Conservation (phyloP, 805 yeast species). For the Ogataea nakhonphanomensis region DNA sequence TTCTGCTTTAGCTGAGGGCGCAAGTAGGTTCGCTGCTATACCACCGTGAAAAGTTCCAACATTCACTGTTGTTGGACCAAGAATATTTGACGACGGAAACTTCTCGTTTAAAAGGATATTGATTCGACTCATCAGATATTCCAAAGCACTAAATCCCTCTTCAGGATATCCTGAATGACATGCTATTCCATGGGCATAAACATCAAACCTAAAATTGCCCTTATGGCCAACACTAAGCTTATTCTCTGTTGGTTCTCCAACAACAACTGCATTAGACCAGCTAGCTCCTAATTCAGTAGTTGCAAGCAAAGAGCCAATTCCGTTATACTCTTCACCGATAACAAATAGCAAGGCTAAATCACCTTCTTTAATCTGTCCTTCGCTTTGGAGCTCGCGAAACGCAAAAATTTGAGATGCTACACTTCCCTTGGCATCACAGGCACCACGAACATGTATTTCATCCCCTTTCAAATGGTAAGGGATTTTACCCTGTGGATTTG, state of each 20-base stretch:
- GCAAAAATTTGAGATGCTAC: slow-evolving; percentile 55
- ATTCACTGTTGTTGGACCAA: slow-evolving; percentile 58
- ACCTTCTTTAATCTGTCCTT: slow-evolving; percentile 41
- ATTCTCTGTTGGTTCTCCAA: slow-evolving; percentile 68
- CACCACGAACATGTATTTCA: slow-evolving; percentile 55
- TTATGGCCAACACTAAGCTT: slow-evolving; percentile 65
- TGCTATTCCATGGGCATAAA: slow-evolving; percentile 47
- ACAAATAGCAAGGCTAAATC: slow-evolving; percentile 54
- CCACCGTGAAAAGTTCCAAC: slow-evolving; percentile 54
- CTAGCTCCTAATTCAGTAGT: slow-evolving; percentile 33
- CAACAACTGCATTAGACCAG: slow-evolving; percentile 52
- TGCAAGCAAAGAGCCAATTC: slow-evolving; percentile 52
- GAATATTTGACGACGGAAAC: slow-evolving; percentile 43
- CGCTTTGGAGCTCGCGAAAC: slow-evolving; percentile 38
- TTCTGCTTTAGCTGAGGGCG: slow-evolving; percentile 48
- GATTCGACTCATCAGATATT: slow-evolving; percentile 44
- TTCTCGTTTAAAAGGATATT: slow-evolving; percentile 36
- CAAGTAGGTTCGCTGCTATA: slow-evolving; percentile 57
- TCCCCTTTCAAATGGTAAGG: slow-evolving; percentile 33
- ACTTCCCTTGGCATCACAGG: slow-evolving; percentile 60
- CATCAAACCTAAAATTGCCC: slow-evolving; percentile 41
- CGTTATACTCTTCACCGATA: slow-evolving; percentile 61
- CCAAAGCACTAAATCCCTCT: slow-evolving; percentile 55
- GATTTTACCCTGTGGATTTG: slow-evolving; percentile 36
- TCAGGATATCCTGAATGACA: slow-evolving; percentile 64